phyloP scores from a whole-genome alignment of 148 eudicot genomes.

The Heliosperma pusillum region DNA sequence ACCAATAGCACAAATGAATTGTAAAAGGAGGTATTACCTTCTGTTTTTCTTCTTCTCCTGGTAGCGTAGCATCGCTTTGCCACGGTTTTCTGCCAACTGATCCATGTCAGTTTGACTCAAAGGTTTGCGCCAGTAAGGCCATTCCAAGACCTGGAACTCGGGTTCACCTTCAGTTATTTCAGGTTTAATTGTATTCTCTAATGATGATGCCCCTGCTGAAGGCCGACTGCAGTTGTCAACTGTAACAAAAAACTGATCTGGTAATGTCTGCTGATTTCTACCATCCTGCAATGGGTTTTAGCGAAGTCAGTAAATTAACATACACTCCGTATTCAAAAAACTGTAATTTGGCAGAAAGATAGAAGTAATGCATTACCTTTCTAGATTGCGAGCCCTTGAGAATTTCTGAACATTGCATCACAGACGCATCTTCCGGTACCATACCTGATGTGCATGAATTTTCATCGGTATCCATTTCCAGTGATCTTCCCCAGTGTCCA shows the following conservation, averaged over 20 bases:
- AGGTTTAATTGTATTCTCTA: slow-evolving; percentile 12
- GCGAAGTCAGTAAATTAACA: not conserved
- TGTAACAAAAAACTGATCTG: slow-evolving; percentile 12
- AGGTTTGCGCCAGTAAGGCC: slow-evolving; percentile 29
- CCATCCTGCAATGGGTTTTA: slow-evolving; percentile 21
- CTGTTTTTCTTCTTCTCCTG: slow-evolving; percentile 35
- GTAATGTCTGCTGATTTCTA: slow-evolving; percentile 14
- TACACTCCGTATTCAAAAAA: not conserved
- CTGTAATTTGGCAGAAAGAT: not conserved
- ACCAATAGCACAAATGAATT: not conserved
- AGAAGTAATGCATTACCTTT: slow-evolving; percentile 15
- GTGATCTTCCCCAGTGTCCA: slow-evolving; percentile 25
- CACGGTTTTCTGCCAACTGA: slow-evolving; percentile 31
- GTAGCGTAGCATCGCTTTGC: slow-evolving; percentile 35
- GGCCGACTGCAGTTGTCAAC: slow-evolving; percentile 23
- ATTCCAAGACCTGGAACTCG: slow-evolving; percentile 25
- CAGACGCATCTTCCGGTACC: slow-evolving; percentile 24
- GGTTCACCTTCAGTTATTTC: slow-evolving; percentile 24
- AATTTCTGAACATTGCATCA: slow-evolving; percentile 26
- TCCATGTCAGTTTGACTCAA: slow-evolving; percentile 25
- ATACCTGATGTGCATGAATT: slow-evolving; percentile 17
- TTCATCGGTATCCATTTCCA: slow-evolving; percentile 23
- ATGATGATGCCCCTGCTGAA: slow-evolving; percentile 17
- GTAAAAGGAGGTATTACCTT: slow-evolving; percentile 14
- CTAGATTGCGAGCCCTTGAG: slow-evolving; percentile 16